These are phyloP conservation scores for Achlya hypogyna DNA, from an alignment of 352 stramenopile species.

Conservation along the genomic window DNA sequence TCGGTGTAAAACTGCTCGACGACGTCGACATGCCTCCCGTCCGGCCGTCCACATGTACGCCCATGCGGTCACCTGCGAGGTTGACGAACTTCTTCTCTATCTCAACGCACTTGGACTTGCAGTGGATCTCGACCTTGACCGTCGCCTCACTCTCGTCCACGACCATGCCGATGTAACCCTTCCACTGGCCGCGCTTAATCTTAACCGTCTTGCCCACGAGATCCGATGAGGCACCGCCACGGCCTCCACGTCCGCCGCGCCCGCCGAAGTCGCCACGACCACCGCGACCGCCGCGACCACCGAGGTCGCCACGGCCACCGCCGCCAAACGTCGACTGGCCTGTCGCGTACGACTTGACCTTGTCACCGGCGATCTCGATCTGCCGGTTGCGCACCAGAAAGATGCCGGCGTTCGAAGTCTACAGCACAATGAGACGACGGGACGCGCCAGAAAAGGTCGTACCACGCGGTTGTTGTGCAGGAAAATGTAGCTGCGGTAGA, in stretches of 20 bases:
- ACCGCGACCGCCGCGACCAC: slow-evolving; percentile 31
- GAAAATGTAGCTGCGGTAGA: slow-evolving; percentile 84
- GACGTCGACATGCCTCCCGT: slow-evolving; percentile 58
- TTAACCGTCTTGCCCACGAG: slow-evolving; percentile 85
- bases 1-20: slow-evolving; percentile 65
- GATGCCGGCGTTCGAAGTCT: slow-evolving; percentile 77
- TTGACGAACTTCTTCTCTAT: slow-evolving; percentile 73
- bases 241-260: slow-evolving; percentile 32
- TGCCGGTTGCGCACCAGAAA: slow-evolving; percentile 79
- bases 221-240: slow-evolving; percentile 36
- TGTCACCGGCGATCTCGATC: slow-evolving; percentile 78
- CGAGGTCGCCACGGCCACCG: slow-evolving; percentile 19
- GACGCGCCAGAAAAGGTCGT: neutral
- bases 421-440: neutral
- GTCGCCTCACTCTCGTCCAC: slow-evolving; percentile 84
- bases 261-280: slow-evolving; percentile 31
- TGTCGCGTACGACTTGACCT: slow-evolving; percentile 25
- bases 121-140: slow-evolving; percentile 89
- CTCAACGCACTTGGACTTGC: slow-evolving; percentile 81
- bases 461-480: slow-evolving; percentile 84
- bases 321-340: neutral
- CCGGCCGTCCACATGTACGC: slow-evolving; percentile 55
- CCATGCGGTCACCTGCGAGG: slow-evolving; percentile 67
- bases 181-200: slow-evolving; percentile 87
- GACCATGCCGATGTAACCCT: slow-evolving; percentile 89